A percentile compares a stretch with the other conserved stretches of the same genome.
phyloP scores from a whole-genome alignment of 2,329 filamentous ascomycete species.

The Fusarium sambucinum region DNA sequence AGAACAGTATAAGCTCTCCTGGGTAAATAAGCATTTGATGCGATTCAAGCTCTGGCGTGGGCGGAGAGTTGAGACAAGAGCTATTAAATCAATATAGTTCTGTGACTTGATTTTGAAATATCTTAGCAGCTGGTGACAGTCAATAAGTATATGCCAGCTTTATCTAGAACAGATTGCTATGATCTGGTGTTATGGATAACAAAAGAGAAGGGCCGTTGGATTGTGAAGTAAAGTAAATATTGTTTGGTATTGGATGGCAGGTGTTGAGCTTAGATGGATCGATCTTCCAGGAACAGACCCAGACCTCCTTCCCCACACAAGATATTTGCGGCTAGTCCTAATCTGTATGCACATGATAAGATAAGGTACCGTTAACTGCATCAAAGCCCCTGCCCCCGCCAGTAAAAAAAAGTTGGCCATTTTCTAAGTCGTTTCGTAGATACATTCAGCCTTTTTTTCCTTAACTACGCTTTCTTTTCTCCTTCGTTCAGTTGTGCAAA shows the following conservation, averaged over 20 bases:
- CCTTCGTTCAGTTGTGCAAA: neutral
- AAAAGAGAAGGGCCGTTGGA: constrained; percentile 3
- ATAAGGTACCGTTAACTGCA: constrained; percentile 31
- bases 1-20: neutral
- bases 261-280: constrained; percentile 33
- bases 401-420: constrained; percentile 42
- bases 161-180: neutral
- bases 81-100: constrained; percentile 9
- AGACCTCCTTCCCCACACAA: constrained; percentile 35
- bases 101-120: neutral
- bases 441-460: neutral
- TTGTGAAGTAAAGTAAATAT: neutral
- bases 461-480: neutral
- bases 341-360: constrained; percentile 44
- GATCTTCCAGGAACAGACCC: constrained; percentile 27
- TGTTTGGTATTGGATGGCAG: constrained; percentile 1
- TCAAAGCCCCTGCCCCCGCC: constrained; percentile 27
- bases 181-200: constrained; percentile 26
- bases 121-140: neutral
- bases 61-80: constrained; percentile 15
- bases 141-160: neutral
- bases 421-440: constrained; percentile 2
- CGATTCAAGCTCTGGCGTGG: neutral
- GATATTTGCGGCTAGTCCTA: constrained; percentile 28
- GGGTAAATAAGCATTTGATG: constrained; percentile 5